Evolutionary conservation across 495 filamentous ascomycete species (phyloP).

Genomic region (Penicillium taxi): DNA sequence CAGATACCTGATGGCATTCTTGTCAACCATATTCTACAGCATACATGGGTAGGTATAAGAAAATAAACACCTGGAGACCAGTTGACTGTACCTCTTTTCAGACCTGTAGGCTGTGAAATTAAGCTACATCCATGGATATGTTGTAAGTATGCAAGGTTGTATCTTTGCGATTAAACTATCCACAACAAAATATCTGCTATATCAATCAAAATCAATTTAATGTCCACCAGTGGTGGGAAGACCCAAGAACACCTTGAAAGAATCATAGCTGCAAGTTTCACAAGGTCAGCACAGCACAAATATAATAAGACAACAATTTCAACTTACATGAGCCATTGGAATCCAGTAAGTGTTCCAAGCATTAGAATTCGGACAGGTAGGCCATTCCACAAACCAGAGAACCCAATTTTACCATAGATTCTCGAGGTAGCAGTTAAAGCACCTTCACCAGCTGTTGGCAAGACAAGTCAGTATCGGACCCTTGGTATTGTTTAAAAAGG

Average conservation of each 20-base stretch:
- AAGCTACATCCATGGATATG: not conserved
- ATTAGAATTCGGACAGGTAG: constrained; percentile 57
- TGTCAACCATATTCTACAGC: too few relatives aligned
- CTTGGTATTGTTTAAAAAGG: not conserved
- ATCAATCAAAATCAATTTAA: constrained; percentile 28
- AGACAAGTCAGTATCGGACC: constrained; percentile 4
- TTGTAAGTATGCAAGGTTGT: too few relatives aligned
- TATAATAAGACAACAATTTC: not conserved
- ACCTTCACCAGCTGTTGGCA: constrained; percentile 48
- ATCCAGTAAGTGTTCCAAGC: constrained; percentile 59
- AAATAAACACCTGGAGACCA: too few relatives aligned
- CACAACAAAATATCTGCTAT: not conserved
- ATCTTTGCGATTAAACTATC: too few relatives aligned
- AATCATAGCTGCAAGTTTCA: constrained; percentile 48
- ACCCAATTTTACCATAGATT: constrained; percentile 68
- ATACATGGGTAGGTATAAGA: too few relatives aligned
- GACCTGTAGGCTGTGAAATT: not conserved
- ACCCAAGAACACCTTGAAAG: constrained; percentile 66
- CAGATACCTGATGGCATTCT: too few relatives aligned
- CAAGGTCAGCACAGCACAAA: constrained; percentile 7
- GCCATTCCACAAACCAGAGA: constrained; percentile 63
- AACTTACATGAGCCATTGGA: constrained; percentile 63
- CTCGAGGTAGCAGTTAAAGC: constrained; percentile 53
- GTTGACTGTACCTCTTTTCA: too few relatives aligned
- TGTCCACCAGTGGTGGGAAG: constrained; percentile 60